Conservation (phyloP, 1,284 basidiomycete species). For the Abortiporus biennis region DNA sequence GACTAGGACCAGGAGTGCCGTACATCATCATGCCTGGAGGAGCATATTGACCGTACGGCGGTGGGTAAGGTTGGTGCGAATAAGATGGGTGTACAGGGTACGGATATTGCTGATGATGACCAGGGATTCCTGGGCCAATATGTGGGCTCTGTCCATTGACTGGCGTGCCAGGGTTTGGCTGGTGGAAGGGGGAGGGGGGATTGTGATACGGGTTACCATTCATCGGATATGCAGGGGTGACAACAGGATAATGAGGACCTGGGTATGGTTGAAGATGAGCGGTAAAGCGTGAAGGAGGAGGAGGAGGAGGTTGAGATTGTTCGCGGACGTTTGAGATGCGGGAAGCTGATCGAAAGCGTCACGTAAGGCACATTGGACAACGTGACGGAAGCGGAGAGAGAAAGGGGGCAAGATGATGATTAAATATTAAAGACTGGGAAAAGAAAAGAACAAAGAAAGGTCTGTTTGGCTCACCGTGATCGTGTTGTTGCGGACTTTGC, state of each 20-base stretch:
- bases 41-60: conserved; percentile 50
- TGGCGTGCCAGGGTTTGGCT: conserved; percentile 35
- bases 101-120: conserved; percentile 35
- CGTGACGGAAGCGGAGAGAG: conserved; percentile 14
- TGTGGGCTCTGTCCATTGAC: conserved; percentile 34
- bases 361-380: conserved; percentile 12
- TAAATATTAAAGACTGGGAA: neutral
- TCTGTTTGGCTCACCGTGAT: conserved; percentile 11
- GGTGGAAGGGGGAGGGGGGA: conserved; percentile 52
- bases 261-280: conserved; percentile 49
- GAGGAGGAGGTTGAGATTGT: conserved; percentile 20
- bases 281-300: conserved; percentile 29
- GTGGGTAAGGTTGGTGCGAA: conserved; percentile 36
- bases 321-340: conserved; percentile 33
- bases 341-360: conserved; percentile 22
- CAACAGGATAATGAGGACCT: conserved; percentile 27
- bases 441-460: conserved; percentile 1
- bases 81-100: conserved; percentile 55
- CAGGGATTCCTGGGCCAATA: conserved; percentile 34
- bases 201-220: conserved; percentile 36
- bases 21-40: conserved; percentile 64
- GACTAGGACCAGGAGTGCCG: conserved; percentile 32
- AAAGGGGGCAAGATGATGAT: conserved; percentile 15
- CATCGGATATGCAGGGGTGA: conserved; percentile 64
- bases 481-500: conserved; percentile 8